phyloP scores from a whole-genome alignment of 176 grass and related monocot genomes.

The Secale cereale region DNA sequence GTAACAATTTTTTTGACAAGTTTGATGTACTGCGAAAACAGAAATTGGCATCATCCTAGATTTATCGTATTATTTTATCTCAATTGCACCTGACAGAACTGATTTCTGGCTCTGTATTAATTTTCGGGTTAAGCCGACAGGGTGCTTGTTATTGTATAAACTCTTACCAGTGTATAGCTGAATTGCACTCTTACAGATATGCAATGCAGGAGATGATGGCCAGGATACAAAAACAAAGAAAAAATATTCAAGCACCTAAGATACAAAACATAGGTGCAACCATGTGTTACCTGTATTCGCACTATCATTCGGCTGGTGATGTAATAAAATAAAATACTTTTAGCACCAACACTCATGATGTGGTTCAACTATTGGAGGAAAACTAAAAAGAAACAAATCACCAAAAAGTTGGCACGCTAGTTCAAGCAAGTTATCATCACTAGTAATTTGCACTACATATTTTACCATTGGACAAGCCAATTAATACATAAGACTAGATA shows the following conservation, averaged over 20 bases:
- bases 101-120: background rate
- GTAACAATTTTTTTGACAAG: background rate
- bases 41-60: background rate
- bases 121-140: constrained; percentile 1
- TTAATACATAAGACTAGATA: background rate
- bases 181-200: background rate
- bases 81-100: constrained; percentile 4
- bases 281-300: background rate
- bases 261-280: background rate
- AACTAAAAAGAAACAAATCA: background rate
- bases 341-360: background rate
- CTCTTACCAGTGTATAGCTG: background rate
- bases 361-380: background rate
- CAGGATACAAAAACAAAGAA: constrained; percentile 22
- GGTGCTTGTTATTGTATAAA: background rate
- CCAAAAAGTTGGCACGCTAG: background rate
- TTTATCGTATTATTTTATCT: background rate
- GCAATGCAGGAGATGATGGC: constrained; percentile 9
- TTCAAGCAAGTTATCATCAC: constrained; percentile 19
- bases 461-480: background rate
- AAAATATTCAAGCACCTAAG: background rate
- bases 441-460: constrained; percentile 11
- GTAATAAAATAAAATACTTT: constrained; percentile 5
- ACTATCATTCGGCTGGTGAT: background rate
- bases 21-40: background rate